A percentile compares a stretch with the other conserved stretches of the same genome.
Conservation (phyloP, 352 stramenopile genomes). For the Phytophthora melonis region DNA sequence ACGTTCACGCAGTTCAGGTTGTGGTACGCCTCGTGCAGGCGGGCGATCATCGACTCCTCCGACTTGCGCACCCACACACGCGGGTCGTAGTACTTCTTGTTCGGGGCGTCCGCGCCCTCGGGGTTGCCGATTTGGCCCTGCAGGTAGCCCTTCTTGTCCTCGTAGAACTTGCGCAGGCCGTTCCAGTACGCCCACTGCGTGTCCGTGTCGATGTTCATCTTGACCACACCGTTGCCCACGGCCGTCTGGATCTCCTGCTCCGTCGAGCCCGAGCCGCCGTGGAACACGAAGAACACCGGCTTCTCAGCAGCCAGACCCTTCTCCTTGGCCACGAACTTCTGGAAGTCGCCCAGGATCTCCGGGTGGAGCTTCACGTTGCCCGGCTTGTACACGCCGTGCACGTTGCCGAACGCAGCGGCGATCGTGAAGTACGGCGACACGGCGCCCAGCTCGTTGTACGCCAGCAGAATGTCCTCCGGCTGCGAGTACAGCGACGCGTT, state of each 20-base stretch:
- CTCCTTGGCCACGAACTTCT: conserved; percentile 88
- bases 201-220: conserved; percentile 99
- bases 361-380: conserved; percentile 99
- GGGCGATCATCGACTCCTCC: conserved; percentile 95
- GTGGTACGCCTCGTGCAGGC: conserved; percentile 92
- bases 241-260: conserved; percentile 97
- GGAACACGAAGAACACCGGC: conserved; percentile 99
- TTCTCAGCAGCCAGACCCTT: conserved; percentile 89
- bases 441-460: conserved; percentile 95
- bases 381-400: conserved; percentile 98
- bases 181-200: conserved; percentile 99
- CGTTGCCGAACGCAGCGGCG: conserved; percentile 69
- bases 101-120: conserved; percentile 96
- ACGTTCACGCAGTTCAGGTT: conserved; percentile 89
- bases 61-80: conserved; percentile 97
- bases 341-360: conserved; percentile 96
- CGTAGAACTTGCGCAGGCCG: conserved; percentile 98
- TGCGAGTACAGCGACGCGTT: conserved; percentile 91
- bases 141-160: conserved; percentile 97
- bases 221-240: conserved; percentile 97
- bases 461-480: conserved; percentile 73
- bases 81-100: conserved; percentile 99
- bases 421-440: conserved; percentile 96
- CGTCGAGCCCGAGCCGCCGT: conserved; percentile 97
- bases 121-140: conserved; percentile 99